phyloP scores from a whole-genome alignment of 2,329 filamentous ascomycete genomes.

The Clarireedia monteithiana region DNA sequence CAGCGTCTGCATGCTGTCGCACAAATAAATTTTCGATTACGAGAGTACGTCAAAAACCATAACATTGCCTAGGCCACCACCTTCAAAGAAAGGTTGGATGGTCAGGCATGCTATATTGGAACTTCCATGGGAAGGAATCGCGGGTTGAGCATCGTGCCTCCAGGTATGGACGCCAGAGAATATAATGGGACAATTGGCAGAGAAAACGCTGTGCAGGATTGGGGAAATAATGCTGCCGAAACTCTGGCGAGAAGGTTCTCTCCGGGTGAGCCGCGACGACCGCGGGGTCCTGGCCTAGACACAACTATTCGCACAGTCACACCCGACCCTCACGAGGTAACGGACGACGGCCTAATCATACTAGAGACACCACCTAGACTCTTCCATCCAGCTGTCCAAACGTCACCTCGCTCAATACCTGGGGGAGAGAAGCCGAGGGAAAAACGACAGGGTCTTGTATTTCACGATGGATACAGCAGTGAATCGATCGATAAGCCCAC shows the following conservation, averaged over 20 bases:
- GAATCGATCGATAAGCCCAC: conserved; percentile 18
- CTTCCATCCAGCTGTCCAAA: conserved; percentile 33
- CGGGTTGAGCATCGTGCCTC: conserved; percentile 35
- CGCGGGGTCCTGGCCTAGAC: conserved; percentile 28
- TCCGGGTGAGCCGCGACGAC: conserved; percentile 17
- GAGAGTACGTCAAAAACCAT: not conserved
- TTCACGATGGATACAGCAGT: conserved; percentile 48
- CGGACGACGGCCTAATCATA: conserved; percentile 17
- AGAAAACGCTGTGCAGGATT: conserved; percentile 26
- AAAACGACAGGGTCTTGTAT: conserved; percentile 51
- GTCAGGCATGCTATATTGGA: conserved; percentile 16
- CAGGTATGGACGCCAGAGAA: conserved; percentile 39
- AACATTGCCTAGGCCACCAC: not conserved
- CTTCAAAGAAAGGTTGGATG: conserved; percentile 4
- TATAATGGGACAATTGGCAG: conserved; percentile 28
- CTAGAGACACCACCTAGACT: conserved; percentile 1
- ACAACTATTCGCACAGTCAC: conserved; percentile 57
- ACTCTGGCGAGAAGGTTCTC: conserved; percentile 20
- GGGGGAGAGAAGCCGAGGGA: conserved; percentile 33
- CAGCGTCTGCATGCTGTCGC: conserved; percentile 5
- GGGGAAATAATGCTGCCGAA: conserved; percentile 24
- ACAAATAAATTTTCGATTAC: conserved; percentile 3
- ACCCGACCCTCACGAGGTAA: conserved; percentile 42
- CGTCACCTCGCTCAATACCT: conserved; percentile 41
- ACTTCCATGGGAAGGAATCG: conserved; percentile 22